These are phyloP conservation scores for Nepenthes gracilis DNA, from an alignment of 148 eudicot genomes.

Conservation along the genomic window DNA sequence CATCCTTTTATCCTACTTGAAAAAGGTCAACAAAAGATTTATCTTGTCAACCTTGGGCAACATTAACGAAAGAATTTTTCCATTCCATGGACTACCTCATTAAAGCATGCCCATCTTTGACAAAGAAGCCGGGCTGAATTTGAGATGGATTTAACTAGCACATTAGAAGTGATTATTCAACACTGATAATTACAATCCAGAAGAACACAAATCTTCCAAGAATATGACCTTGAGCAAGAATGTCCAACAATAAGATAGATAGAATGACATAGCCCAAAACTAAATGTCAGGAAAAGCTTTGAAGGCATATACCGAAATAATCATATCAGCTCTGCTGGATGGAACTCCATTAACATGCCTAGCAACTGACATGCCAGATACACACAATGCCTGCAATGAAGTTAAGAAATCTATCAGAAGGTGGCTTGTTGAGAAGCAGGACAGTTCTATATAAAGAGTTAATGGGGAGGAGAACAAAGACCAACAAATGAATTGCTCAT, in stretches of 20 bases:
- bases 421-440: background rate
- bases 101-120: too few species aligned
- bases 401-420: background rate
- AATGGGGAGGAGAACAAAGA: background rate
- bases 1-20: too few species aligned
- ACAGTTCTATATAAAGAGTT: background rate
- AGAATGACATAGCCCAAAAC: background rate
- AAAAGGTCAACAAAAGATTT: too few species aligned
- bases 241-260: background rate
- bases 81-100: too few species aligned
- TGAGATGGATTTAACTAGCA: too few species aligned
- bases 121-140: too few species aligned
- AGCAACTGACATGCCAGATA: constrained; percentile 28
- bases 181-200: too few species aligned
- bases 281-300: background rate
- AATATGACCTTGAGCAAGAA: background rate
- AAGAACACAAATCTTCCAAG: too few species aligned
- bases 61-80: too few species aligned
- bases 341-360: constrained; percentile 83
- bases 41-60: too few species aligned
- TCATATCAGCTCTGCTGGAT: constrained; percentile 82
- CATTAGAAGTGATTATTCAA: too few species aligned
- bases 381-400: constrained; percentile 76
- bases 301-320: constrained; percentile 61
- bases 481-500: background rate